Base-by-base conservation (phyloP, 768 basidiomycete genomes). In the Termitomyces heimii region DNA sequence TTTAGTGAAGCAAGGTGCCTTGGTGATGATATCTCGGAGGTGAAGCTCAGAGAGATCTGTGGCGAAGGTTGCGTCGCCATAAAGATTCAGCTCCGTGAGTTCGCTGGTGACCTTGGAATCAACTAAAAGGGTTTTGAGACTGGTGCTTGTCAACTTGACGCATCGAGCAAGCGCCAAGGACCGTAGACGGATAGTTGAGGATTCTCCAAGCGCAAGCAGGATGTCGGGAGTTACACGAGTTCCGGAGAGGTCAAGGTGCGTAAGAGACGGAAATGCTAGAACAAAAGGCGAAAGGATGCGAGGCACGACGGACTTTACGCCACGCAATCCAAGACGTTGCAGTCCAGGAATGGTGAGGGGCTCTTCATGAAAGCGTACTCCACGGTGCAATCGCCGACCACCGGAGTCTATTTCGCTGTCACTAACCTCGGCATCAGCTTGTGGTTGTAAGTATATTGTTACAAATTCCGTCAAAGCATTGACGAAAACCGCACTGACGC, bases 401-500 rank as follows among this genome's bases (percentile, higher is more conserved):
- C 59, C 61, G 22, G 50, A 60, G 40, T 76, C 76, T 24, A 77
- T 79, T 47, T 77, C 79, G 26, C 75, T 76, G 44, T 72, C 76
- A 34, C 71, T 71, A 9, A 70, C 68, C 44, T 82, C 79, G 7
- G 70, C 63, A 24, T 79, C 74, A 10, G 70, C 60, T 35, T 67
- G 69, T 22, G 77, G 71, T 40, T 79, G 70, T 18, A 91, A 71
- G 69, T 91, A 83, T 37, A 78, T 79, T 50, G 78, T 79, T 60
- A 91, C 92, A 65, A 98, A 92, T 54, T 93, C 90, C 26, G 83
- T 80, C 61, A 98, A 81, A 1, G 90, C 92, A 60, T 87, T 83
- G 56, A 90, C 89, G 67, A 97, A 98, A 1, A 94, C 89, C 22
- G 83, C 82, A 66, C 91, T 94, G 71, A 98, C 89, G 67, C 96